phyloP scores from a whole-genome alignment of 148 eudicot genomes.

The Selenicereus undatus region DNA sequence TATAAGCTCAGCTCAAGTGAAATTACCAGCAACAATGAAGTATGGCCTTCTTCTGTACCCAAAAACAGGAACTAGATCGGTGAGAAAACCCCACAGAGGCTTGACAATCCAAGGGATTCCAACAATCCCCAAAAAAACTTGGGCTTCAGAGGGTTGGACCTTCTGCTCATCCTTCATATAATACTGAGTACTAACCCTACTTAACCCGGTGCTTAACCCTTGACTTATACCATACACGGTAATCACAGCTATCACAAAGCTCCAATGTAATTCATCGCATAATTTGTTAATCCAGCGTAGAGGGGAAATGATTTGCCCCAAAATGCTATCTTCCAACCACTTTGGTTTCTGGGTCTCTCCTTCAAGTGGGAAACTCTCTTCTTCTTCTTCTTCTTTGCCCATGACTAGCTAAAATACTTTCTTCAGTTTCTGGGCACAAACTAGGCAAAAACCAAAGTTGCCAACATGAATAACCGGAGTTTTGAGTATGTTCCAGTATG shows the following conservation, averaged over 20 bases:
- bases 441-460: not conserved
- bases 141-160: conserved; percentile 90
- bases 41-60: conserved; percentile 81
- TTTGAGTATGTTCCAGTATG: not conserved
- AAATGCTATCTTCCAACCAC: conserved; percentile 6
- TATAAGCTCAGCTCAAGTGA: no score
- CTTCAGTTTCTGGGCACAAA: not conserved
- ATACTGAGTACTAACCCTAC: conserved; percentile 28
- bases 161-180: conserved; percentile 93
- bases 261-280: conserved; percentile 29
- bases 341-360: conserved; percentile 22
- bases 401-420: not conserved
- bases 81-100: conserved; percentile 91
- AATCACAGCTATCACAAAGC: conserved; percentile 30
- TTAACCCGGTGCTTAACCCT: conserved; percentile 27
- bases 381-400: not conserved
- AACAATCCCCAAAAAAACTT: conserved; percentile 67
- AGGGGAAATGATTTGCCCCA: conserved; percentile 15
- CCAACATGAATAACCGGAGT: not conserved
- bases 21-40: conserved; percentile 74
- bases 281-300: conserved; percentile 24
- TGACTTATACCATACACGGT: conserved; percentile 30
- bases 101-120: conserved; percentile 86
- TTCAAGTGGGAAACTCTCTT: not conserved
- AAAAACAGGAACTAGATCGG: conserved; percentile 74